Evolutionary conservation across 2,329 filamentous ascomycete species (phyloP), one percentile per base, ranked within the genome.

Genomic region (Shiraia sp.): DNA sequence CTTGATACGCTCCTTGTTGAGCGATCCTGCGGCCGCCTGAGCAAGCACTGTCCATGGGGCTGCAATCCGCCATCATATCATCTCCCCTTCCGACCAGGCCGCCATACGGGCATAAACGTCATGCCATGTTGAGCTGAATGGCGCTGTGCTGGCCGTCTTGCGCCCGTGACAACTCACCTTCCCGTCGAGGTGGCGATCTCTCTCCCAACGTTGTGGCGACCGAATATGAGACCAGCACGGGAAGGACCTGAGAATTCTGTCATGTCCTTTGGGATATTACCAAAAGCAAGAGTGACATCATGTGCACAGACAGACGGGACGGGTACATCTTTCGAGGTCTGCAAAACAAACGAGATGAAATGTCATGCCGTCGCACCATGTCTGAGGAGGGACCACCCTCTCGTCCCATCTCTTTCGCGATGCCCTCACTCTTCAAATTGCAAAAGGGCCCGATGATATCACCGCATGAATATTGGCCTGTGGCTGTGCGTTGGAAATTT

Each of bases 91-190:
- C n/a, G n/a, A n/a, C n/a, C n/a, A n/a, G n/a, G n/a, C n/a, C n/a
- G n/a, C n/a, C n/a, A n/a, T n/a, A n/a, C n/a, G n/a, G n/a, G n/a
- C n/a, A n/a, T n/a, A n/a, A n/a, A n/a, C n/a, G 33, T 36, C 34
- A 45, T 32, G 24, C 32, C 34, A 53, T 55, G 33, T 43, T 33
- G 34, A 46, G 45, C 39, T 44, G 40, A 44, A 42, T 39, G 34
- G 23, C 19, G 43, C 49, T 56, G 52, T 50, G 49, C 37, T 57
- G 54, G 54, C 54, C 49, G 46, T 42, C 40, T 49, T 38, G 49
- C 42, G 47, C 45, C 32, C 42, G 41, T 52, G 46, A 59, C 56
- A 61, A 44, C 58, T 54, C 58, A 63, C 42, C 33, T 22, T 40
- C 42, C 42, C 51, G 44, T 42, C 45, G 35, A 42, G 32, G 42